Evolutionary conservation across 2,329 filamentous ascomycete species (phyloP), one percentile per base, ranked within the genome.

Genomic region (Teratosphaeria viscida): DNA sequence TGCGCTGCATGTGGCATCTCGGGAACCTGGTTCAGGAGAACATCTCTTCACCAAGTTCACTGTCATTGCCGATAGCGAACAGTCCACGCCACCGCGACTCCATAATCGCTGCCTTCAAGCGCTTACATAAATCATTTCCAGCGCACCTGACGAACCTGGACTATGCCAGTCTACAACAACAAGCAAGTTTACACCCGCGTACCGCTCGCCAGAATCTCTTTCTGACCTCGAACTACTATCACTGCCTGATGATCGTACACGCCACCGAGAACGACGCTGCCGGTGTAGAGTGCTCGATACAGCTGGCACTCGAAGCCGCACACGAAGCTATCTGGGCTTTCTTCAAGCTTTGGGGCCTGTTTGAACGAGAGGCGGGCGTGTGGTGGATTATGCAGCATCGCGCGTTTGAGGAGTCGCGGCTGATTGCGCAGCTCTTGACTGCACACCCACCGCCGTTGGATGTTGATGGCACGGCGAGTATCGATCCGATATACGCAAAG

Each of bases 351-450:
- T 89, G 85, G 73, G 78, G 77, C 43, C 75, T 89, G 12, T 85
- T 91, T 62, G 83, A 86, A 65, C 77, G 78, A 16, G 89, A 92
- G 75, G 87, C 87, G 1, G 81, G 85, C 14, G 88, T 91, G 0
- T 92, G 88, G 88, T 92, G 88, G 88, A 87, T 90, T 0, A 90
- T 91, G 65, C 89, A 90, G 70, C 89, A 92, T 70, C 78, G 89
- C 1, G 88, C 88, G 0, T 92, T 92, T 68, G 79, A 92, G 57
- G 88, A 92, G 76, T 73, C 88, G 56, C 57, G 70, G n/a, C 54
- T 69, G 16, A 68, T 70, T 8, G 66, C 63, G 27, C 65, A 66
- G 54, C 59, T 70, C 23, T 57, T 70, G 29, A 59, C 63, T 1
- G 57, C 58, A 6, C 56, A 59, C 11, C 26, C 53, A 14, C 56